Evolutionary conservation across 768 basidiomycete genomes (phyloP).

Genomic region (Saitozyma podzolica): DNA sequence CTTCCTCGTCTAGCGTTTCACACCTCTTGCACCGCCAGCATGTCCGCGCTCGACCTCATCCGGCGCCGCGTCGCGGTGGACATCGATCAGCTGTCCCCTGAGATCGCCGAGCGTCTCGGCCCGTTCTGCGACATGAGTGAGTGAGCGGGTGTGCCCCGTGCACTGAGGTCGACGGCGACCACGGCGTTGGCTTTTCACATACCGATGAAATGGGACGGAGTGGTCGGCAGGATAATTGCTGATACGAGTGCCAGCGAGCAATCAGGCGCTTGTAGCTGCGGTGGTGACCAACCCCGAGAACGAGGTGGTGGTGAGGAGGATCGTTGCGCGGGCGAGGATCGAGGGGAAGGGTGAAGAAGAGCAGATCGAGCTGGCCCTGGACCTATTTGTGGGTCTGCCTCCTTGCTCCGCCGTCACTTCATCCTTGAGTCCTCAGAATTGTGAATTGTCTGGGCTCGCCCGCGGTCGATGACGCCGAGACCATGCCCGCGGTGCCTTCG

Average conservation of each 20-base stretch:
- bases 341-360: slow-evolving; percentile 1
- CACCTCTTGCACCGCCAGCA: not conserved
- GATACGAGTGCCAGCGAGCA: slow-evolving; percentile 4
- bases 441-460: not conserved
- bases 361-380: slow-evolving; percentile 8
- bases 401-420: too few species aligned
- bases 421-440: not conserved
- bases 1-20: too few species aligned
- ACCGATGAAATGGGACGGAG: too few species aligned
- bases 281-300: slow-evolving; percentile 6
- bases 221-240: too few species aligned
- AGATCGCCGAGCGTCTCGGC: slow-evolving; percentile 11
- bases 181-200: too few species aligned
- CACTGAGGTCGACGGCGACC: too few species aligned
- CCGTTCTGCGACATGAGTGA: slow-evolving; percentile 24
- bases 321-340: slow-evolving; percentile 4
- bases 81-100: slow-evolving; percentile 16
- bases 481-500: not conserved
- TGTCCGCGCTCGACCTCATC: slow-evolving; percentile 11
- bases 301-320: slow-evolving; percentile 1
- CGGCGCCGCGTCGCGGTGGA: slow-evolving; percentile 3
- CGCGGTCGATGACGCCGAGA: not conserved
- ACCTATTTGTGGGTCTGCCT: slow-evolving; percentile 12
- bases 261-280: slow-evolving; percentile 9
- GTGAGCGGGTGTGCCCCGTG: not conserved